Conservation (phyloP, 192 early-diverging fungal genomes). For the Coemansia sp. region DNA sequence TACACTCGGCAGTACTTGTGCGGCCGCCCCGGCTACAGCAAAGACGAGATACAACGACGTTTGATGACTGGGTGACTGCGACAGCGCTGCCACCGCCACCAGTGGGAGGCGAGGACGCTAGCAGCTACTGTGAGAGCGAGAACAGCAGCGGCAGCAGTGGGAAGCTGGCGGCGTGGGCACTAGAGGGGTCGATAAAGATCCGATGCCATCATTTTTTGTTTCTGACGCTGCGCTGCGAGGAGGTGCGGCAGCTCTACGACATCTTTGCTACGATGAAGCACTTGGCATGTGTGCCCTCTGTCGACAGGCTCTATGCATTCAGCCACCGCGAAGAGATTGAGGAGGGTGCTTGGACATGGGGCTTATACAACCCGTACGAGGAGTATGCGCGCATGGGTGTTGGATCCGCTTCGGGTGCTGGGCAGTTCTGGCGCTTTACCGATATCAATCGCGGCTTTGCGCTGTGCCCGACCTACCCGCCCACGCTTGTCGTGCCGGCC, state of each 20-base stretch:
- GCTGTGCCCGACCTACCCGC: constrained; percentile 91
- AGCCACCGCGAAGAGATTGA: constrained; percentile 55
- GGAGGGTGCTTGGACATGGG: constrained; percentile 61
- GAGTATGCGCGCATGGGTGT: constrained; percentile 91
- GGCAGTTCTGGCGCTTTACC: constrained; percentile 78
- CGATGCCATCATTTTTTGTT: constrained; percentile 83
- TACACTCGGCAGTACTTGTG: constrained; percentile 70
- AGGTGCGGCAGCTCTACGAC: constrained; percentile 71
- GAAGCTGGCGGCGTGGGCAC: constrained; percentile 30
- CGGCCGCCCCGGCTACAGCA: constrained; percentile 33
- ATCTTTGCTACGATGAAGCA: constrained; percentile 80
- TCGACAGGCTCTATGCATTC: constrained; percentile 82
- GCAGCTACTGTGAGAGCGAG: neutral
- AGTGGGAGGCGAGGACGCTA: constrained; percentile 1
- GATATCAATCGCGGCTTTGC: constrained; percentile 76
- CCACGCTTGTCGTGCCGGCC: constrained; percentile 76
- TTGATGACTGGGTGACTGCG: constrained; percentile 46
- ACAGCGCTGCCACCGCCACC: neutral
- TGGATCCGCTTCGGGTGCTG: constrained; percentile 33
- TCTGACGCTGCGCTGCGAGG: constrained; percentile 68
- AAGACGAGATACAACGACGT: constrained; percentile 4
- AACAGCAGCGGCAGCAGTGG: constrained; percentile 1
- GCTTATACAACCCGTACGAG: constrained; percentile 68
- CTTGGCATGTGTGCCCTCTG: constrained; percentile 74
- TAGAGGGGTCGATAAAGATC: constrained; percentile 58